phyloP scores from a whole-genome alignment of 2,329 filamentous ascomycete genomes.

The Botrytis tulipae region DNA sequence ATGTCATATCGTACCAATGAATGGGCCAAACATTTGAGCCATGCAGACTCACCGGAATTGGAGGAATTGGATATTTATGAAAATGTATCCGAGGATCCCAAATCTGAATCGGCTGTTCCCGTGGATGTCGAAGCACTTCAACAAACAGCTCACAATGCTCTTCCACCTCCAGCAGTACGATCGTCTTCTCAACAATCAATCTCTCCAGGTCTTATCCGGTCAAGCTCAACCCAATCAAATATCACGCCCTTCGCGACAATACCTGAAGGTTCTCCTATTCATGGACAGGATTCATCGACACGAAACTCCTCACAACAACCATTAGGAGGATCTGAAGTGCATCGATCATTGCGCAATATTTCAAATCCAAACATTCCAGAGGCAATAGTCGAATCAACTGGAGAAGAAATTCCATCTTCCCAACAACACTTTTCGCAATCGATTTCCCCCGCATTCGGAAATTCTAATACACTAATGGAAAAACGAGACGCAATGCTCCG shows the following conservation, averaged over 20 bases:
- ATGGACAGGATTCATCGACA: background rate
- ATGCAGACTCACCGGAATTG: slow-evolving; percentile 69
- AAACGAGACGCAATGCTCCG: slow-evolving; percentile 53
- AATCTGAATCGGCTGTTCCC: slow-evolving; percentile 56
- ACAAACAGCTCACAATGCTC: slow-evolving; percentile 51
- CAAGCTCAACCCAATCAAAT: slow-evolving; percentile 28
- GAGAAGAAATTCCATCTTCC: slow-evolving; percentile 32
- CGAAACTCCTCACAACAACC: slow-evolving; percentile 13
- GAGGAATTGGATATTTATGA: slow-evolving; percentile 57
- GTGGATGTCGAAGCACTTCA: slow-evolving; percentile 64
- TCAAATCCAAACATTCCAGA: slow-evolving; percentile 38
- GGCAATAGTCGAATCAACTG: slow-evolving; percentile 40
- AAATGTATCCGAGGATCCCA: slow-evolving; percentile 39
- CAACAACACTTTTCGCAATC: background rate
- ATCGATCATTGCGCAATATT: slow-evolving; percentile 35
- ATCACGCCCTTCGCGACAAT: background rate
- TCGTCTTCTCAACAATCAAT: slow-evolving; percentile 28
- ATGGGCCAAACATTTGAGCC: slow-evolving; percentile 86
- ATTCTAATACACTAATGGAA: slow-evolving; percentile 49
- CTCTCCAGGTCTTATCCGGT: slow-evolving; percentile 21
- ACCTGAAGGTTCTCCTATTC: background rate
- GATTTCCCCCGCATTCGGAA: slow-evolving; percentile 33
- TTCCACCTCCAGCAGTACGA: slow-evolving; percentile 25
- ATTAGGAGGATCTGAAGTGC: background rate
- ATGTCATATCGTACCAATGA: slow-evolving; percentile 88